Evolutionary conservation across 768 basidiomycete species (phyloP).

Genomic region (Symmetrospora coprosmae): DNA sequence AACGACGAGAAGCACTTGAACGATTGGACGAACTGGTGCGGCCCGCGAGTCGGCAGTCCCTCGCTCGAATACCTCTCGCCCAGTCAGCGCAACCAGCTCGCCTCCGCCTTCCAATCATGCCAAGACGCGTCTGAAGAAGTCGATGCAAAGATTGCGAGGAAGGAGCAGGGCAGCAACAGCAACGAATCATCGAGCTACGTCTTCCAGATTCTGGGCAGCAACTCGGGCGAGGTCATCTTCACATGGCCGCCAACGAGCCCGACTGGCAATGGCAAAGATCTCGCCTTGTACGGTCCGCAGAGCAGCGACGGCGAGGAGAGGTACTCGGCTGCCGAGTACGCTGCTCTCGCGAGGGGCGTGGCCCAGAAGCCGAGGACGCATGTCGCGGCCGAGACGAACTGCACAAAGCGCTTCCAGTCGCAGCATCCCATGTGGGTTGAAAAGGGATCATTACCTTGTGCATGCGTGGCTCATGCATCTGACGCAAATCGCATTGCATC

Average conservation of each 20-base stretch:
- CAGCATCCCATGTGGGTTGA: constrained; percentile 32
- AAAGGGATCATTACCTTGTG: too few relatives aligned
- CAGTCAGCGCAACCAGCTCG: constrained; percentile 16
- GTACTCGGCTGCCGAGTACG: constrained; percentile 26
- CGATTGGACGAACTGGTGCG: constrained; percentile 30
- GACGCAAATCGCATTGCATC: too few relatives aligned
- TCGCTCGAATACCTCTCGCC: constrained; percentile 15
- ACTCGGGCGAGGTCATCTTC: constrained; percentile 22
- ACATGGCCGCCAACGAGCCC: neutral
- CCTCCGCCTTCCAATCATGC: constrained; percentile 15
- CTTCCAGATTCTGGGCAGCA: constrained; percentile 31
- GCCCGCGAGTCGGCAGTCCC: constrained; percentile 1
- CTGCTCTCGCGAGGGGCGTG: constrained; percentile 29
- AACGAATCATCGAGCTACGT: constrained; percentile 24
- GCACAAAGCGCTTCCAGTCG: constrained; percentile 30
- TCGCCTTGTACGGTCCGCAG: neutral
- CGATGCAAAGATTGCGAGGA: neutral
- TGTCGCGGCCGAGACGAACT: constrained; percentile 29
- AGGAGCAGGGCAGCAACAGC: neutral
- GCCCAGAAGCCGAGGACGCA: constrained; percentile 22
- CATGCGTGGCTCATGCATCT: too few relatives aligned
- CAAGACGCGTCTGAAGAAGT: neutral
- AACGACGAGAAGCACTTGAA: constrained; percentile 19
- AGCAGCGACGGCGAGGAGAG: neutral
- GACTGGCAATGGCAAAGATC: neutral